phyloP scores from a whole-genome alignment of 2,329 filamentous ascomycete species.

The Cyanodermella asteris region DNA sequence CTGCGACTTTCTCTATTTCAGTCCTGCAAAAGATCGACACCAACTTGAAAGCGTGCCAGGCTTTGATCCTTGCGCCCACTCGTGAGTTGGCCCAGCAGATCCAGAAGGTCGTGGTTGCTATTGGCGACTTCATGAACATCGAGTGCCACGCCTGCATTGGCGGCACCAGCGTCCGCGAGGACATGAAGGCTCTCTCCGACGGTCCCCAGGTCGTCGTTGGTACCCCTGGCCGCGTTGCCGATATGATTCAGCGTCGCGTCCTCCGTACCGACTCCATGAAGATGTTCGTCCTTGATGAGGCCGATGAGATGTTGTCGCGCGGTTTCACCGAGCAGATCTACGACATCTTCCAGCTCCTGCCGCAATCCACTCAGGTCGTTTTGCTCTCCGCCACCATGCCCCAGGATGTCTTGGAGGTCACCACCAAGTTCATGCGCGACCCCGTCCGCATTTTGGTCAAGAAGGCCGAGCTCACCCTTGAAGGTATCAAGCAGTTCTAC shows the following conservation, averaged over 20 bases:
- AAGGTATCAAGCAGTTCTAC: conserved; percentile 99
- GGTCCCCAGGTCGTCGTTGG: conserved; percentile 95
- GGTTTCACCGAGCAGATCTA: conserved; percentile 99
- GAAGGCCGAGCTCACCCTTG: conserved; percentile 97
- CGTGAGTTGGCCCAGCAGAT: conserved; percentile 98
- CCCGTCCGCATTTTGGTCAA: conserved; percentile 98
- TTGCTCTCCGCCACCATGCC: conserved; percentile 97
- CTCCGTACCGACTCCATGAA: conserved; percentile 96
- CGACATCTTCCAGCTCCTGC: conserved; percentile 98
- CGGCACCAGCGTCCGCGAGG: conserved; percentile 91
- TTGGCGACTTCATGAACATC: conserved; percentile 98
- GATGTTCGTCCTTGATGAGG: conserved; percentile 99
- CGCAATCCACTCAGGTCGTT: conserved; percentile 94
- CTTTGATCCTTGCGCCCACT: conserved; percentile 89
- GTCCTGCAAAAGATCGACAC: conserved; percentile 97
- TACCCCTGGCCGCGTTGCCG: conserved; percentile 92
- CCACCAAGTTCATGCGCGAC: conserved; percentile 99
- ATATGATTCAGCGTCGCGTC: conserved; percentile 98
- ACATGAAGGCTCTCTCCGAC: conserved; percentile 93
- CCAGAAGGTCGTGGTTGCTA: conserved; percentile 96
- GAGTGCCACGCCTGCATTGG: conserved; percentile 99
- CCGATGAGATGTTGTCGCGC: conserved; percentile 82
- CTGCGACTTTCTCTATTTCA: conserved; percentile 97
- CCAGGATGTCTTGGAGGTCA: conserved; percentile 96
- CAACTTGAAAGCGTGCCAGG: conserved; percentile 89